Evolutionary conservation across 2,329 filamentous ascomycete genomes (phyloP), one percentile per base, ranked within the genome.

Genomic region (Berkeleyomyces basicola): DNA sequence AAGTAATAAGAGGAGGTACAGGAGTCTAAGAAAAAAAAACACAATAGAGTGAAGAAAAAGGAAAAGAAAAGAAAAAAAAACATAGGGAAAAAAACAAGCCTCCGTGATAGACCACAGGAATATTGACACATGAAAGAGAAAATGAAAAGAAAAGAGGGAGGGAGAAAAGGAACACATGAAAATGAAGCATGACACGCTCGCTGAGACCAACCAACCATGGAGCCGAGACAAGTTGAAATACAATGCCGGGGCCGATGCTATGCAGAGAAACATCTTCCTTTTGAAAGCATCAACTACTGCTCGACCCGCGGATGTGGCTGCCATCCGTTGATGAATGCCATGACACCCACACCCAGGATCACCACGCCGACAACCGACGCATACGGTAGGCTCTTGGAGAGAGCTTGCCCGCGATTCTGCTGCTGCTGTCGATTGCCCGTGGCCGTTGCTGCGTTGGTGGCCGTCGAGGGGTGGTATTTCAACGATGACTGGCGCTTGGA

Each of bases 241-340:
- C 10, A 46, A 39, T 37, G 16, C 6, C 42, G 23, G 46, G 42
- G 33, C 14, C 16, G 42, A 61, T 42, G 16, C 33, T 7, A 40
- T 39, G 37, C 37, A 58, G 36, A 49, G 10, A 55, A 42, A 49
- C 33, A 37, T 42, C 42, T 47, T 37, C 23, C 23, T 23, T 23
- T 23, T 23, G 23, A 23, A 23, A 23, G n/a, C 43, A 11, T 55
- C 44, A 4, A 43, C 43, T 53, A 66, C 63, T 63, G 62, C 44
- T 66, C 65, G 1, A 64, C 65, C 59, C 70, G 73, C 33, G 72
- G 71, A 63, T 76, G 74, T 37, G 75, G 70, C 68, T 90, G 86
- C 87, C 87, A 92, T 60, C 86, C 86, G 70, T 93, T 93, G 68
- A 93, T 79, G 73, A 90, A 91, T 49, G 87, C 87, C 88, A 93